Evolutionary conservation across 345 rosid species (phyloP).

Genomic region (Citrus inodora): DNA sequence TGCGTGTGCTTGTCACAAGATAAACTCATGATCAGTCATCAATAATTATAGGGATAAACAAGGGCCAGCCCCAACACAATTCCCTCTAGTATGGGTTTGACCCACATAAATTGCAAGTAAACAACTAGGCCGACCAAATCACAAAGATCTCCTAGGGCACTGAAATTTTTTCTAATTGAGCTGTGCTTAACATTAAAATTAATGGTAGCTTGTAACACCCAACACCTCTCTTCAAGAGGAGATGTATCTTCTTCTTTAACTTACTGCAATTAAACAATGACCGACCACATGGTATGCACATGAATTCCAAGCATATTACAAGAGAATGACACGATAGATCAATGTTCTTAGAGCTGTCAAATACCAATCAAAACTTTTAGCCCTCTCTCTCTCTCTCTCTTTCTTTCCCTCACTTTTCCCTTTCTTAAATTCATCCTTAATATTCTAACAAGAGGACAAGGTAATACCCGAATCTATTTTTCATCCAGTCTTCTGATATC

Average conservation of each 20-base stretch:
- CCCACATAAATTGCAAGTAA: not conserved
- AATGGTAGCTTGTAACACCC: not conserved
- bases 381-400: not conserved
- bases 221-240: slow-evolving; percentile 21
- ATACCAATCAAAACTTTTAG: not conserved
- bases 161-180: slow-evolving; percentile 8
- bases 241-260: slow-evolving; percentile 13
- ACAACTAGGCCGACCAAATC: slow-evolving; percentile 47
- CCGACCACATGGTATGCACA: slow-evolving; percentile 13
- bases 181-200: slow-evolving; percentile 3
- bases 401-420: not conserved
- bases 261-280: slow-evolving; percentile 15
- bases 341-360: slow-evolving; percentile 5
- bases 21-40: not conserved
- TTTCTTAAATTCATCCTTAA: not conserved
- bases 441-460: not conserved
- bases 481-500: not conserved
- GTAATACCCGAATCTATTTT: not conserved
- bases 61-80: not conserved
- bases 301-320: not conserved
- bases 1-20: not conserved
- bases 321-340: not conserved
- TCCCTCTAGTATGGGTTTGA: not conserved
- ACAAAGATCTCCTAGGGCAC: slow-evolving; percentile 29
- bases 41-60: not conserved